Conservation (phyloP, 2,329 filamentous ascomycete genomes). For the Colletotrichum salicis region DNA sequence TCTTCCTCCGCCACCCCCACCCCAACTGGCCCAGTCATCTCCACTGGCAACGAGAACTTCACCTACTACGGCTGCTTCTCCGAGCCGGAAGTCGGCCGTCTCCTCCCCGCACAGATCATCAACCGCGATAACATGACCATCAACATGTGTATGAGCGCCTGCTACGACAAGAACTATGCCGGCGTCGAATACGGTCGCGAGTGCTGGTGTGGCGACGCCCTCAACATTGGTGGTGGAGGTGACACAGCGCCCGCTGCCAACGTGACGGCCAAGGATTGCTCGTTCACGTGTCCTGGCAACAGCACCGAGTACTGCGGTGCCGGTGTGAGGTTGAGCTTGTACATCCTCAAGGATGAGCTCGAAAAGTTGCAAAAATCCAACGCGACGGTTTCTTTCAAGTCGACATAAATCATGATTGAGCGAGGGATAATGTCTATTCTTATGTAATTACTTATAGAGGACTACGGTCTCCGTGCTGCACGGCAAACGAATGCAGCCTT, state of each 20-base stretch:
- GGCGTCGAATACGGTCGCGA: slow-evolving; percentile 38
- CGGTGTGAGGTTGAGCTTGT: slow-evolving; percentile 45
- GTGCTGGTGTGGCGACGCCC: slow-evolving; percentile 38
- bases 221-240: slow-evolving; percentile 40
- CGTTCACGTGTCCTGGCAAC: slow-evolving; percentile 35
- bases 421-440: background rate
- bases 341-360: slow-evolving; percentile 37
- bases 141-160: slow-evolving; percentile 34
- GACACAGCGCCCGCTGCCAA: slow-evolving; percentile 32
- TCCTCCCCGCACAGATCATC: slow-evolving; percentile 44
- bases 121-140: slow-evolving; percentile 41
- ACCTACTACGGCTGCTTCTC: slow-evolving; percentile 49
- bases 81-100: slow-evolving; percentile 46
- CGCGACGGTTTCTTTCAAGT: slow-evolving; percentile 1
- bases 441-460: background rate
- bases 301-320: slow-evolving; percentile 36
- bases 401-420: background rate
- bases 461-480: background rate
- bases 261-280: slow-evolving; percentile 32
- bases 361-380: background rate
- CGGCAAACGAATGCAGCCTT: slow-evolving; percentile 9
- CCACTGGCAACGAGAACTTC: slow-evolving; percentile 48
- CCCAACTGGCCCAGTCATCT: slow-evolving; percentile 43
- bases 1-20: slow-evolving; percentile 34
- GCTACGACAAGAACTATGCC: slow-evolving; percentile 35